phyloP scores from a whole-genome alignment of 129 eudicot genomes.

The Smallanthus sonchifolius region DNA sequence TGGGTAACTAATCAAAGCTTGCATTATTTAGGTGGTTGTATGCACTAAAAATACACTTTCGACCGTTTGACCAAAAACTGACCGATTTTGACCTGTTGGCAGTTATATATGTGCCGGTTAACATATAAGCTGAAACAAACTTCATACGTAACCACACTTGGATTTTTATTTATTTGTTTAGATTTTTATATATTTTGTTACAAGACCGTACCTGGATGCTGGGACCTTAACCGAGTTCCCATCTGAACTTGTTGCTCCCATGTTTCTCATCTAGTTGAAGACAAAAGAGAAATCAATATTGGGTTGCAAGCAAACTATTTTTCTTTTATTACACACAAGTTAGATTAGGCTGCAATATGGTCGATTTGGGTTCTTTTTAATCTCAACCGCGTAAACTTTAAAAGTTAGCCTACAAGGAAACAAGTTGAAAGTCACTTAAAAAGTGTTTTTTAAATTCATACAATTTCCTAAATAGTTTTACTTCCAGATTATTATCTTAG shows the following conservation, averaged over 20 bases:
- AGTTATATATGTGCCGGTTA: too few species aligned
- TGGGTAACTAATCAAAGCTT: background rate
- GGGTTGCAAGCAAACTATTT: background rate
- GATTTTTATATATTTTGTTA: background rate
- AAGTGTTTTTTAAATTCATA: background rate
- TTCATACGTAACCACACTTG: background rate
- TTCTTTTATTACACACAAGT: background rate
- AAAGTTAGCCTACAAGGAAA: background rate
- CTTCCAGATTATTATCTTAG: too few species aligned
- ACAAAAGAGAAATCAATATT: conserved; percentile 2
- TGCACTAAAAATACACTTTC: background rate
- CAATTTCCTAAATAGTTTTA: background rate
- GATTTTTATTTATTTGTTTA: background rate
- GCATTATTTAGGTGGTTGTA: background rate
- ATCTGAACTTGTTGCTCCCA: conserved; percentile 38
- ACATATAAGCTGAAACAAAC: background rate
- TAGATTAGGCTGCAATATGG: background rate
- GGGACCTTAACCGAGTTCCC: conserved; percentile 57
- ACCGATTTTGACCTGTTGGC: too few species aligned
- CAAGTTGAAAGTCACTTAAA: background rate
- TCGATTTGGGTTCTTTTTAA: too few species aligned
- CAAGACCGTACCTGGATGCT: conserved; percentile 49
- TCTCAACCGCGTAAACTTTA: too few species aligned
- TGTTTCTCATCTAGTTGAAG: conserved; percentile 51
- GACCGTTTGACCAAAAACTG: too few species aligned